Evolutionary conservation across 1,284 basidiomycete genomes (phyloP), one percentile per base, ranked within the genome.

Genomic region (Volvariella surrecta): DNA sequence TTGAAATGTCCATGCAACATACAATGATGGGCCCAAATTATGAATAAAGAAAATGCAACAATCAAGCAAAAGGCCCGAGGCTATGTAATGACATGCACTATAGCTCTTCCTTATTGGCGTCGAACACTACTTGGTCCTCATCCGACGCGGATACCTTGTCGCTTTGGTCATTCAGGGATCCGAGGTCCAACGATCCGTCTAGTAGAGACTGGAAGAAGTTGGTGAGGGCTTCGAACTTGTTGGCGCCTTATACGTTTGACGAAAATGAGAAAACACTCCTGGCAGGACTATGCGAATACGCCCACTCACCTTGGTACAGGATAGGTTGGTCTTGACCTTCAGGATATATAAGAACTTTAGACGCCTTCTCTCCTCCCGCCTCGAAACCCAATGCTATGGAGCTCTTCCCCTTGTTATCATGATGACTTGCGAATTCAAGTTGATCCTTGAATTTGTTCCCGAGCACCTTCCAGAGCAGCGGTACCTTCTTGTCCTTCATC

Each of bases 391-490:
- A 57, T 22, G 68, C 63, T 1, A 69, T 64, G 8, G 76, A 76
- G 43, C 73, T 71, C 45, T 66, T 70, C 17, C 79, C 82, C 40
- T 79, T 69, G 11, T 73, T 70, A 58, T 92, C 89, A 39, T 75
- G 75, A n/a, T 35, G 34, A 19, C 34, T 35, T 35, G 34, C 34
- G 34, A 35, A 15, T 19, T 68, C 70, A 17, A 91, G 70, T 54
- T 80, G 70, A 44, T 74, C 74, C 43, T 73, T 60, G 58, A 83
- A 85, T 50, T 82, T 84, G 57, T 89, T 87, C 9, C 75, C 81
- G 30, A 94, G 74, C 3, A 88, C 82, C 56, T 87, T 82, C 90
- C 90, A 94, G 41, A 93, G 66, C 21, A 93, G 67, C 1, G 90
- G 90, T 3, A 89, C 77, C 39, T 82, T 83, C 49, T 81, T 85